Evolutionary conservation across 2,329 filamentous ascomycete genomes (phyloP), one percentile per base, ranked within the genome.

Genomic region (Arthrobotrys sphaeroides): DNA sequence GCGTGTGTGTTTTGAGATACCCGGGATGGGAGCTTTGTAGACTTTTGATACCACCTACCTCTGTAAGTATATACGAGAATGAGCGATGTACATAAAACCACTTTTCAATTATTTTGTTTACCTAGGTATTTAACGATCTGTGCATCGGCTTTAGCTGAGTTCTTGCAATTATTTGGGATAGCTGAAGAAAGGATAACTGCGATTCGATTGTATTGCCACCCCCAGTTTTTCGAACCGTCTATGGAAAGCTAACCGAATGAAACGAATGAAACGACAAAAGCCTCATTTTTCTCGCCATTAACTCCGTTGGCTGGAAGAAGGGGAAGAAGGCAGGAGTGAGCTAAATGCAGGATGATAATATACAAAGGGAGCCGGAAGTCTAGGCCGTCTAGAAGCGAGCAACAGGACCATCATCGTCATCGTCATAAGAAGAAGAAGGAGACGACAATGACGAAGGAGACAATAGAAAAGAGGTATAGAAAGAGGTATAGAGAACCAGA

Each of bases 1-100:
- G 22, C 2, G 20, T 40, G 38, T 28, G 31, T 40, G 26, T 49
- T 53, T 57, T 31, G 47, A 38, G 60, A 73, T 67, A 66, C 60
- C 60, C 51, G 33, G 26, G 42, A 26, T n/a, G 43, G 33, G 20
- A 22, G 12, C 12, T 55, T 43, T 26, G 26, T 24, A 31, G 47
- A n/a, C 28, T 24, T 38, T 20, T 38, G 51, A 55, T 55, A 55
- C 38, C 38, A 55, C 38, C 3, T 20, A 5, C 18, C 6, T 20
- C 10, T 38, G 16, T 38, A 24, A n/a, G n/a, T n/a, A n/a, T n/a
- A n/a, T n/a, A n/a, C n/a, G 3, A n/a, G 18, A 18, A 55, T 24
- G 51, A 38, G 24, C 31, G 49, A 38, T 55, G 55, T 45, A 60
- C 18, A 45, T 60, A 43, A 9, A 45, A 33, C 10, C 28, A 33